phyloP scores from a whole-genome alignment of 2,329 filamentous ascomycete species.

The Botrytis tulipae region DNA sequence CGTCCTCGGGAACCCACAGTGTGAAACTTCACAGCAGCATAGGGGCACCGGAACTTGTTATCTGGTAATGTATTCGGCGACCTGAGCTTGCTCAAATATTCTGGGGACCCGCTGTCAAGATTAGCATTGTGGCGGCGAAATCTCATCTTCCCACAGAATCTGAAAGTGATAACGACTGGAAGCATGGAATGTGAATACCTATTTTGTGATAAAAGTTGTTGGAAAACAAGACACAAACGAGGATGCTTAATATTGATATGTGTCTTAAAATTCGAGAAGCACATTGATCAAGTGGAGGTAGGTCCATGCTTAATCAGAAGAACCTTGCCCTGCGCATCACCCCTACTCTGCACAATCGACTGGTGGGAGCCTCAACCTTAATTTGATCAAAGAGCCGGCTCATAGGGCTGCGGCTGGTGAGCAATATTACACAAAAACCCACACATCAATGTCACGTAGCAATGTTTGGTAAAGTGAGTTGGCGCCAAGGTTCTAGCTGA shows the following conservation, averaged over 20 bases:
- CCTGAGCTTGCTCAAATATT: constrained; percentile 6
- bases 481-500: constrained; percentile 13
- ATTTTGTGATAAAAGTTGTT: neutral
- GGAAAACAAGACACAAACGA: neutral
- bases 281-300: constrained; percentile 3
- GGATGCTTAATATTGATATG: neutral
- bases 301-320: constrained; percentile 1
- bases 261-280: neutral
- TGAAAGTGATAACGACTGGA: neutral
- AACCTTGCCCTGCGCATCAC: neutral
- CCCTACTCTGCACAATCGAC: neutral
- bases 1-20: neutral
- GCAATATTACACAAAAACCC: constrained; percentile 7
- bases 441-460: constrained; percentile 17
- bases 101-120: constrained; percentile 2
- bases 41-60: neutral
- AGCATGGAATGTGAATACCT: neutral
- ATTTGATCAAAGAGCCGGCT: neutral
- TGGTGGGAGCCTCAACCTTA: neutral
- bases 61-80: constrained; percentile 14
- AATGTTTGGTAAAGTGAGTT: neutral
- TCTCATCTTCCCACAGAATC: neutral
- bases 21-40: constrained; percentile 16
- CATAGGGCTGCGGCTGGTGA: constrained; percentile 16
- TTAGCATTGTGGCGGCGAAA: neutral